Base-by-base conservation (phyloP, 768 basidiomycete species). In the Mycena floridula region DNA sequence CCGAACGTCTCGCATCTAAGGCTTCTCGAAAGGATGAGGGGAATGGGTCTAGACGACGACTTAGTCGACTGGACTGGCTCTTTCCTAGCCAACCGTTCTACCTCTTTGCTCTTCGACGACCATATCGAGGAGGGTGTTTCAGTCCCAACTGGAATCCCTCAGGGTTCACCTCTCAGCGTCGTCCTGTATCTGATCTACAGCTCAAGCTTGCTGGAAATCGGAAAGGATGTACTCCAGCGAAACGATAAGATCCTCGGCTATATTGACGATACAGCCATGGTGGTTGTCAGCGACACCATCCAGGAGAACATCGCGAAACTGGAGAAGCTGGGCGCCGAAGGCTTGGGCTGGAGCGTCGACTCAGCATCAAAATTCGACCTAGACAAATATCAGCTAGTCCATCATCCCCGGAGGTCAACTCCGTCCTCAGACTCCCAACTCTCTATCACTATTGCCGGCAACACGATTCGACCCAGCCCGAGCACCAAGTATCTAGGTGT, bases 1-100 rank as follows among this genome's bases (percentile, higher is more conserved):
- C 72, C 67, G 0, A 72, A 63, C 46, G 61, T 60, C 0, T 63
- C 61, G 5, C 58, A 49, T 0, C 58, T 60, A 1, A 20, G 49
- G 0, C 61, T 73, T 0, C 26, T 63, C 0, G 61, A 67, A 45
- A 61, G 68, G 42, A 48, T 72, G 44, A 30, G 28, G 28, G n/a
- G 9, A 9, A 9, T 30, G n/a, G 28, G 28, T 30, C 9, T 30
- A 9, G 28, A 30, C 28, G 32, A 36, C 1, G 20, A 11, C 12
- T n/a, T 44, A 12, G 43, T 49, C 1, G 21, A n/a, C 1, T 5
- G 41, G 7, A 25, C 44, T 20, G 5, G 3, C 6, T 40, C 42
- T 18, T 49, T 49, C n/a, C 47, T 49, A 16, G 23, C 21, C 20
- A 16, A 41, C 25, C 42, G 43, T 20, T 15, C 9, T 3, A 48